Conservation (phyloP, 164 flowering plant genomes). For the Sedum album region DNA sequence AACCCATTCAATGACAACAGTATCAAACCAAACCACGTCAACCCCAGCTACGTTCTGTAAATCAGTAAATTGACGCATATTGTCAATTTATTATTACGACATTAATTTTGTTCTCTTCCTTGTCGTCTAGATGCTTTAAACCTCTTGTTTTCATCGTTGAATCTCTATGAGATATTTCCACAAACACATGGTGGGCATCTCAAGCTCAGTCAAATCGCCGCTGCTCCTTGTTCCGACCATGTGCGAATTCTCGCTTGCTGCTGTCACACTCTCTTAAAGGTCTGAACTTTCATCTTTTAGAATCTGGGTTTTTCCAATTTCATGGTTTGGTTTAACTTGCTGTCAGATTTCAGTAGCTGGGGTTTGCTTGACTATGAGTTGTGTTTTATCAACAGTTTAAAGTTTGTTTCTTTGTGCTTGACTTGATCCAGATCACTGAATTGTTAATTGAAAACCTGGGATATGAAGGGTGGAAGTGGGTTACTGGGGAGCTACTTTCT, state of each 20-base stretch:
- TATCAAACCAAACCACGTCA: background rate
- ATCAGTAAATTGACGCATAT: background rate
- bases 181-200: background rate
- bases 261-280: background rate
- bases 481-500: constrained; percentile 25
- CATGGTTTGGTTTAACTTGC: background rate
- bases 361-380: no score
- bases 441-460: no score
- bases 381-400: no score
- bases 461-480: constrained; percentile 27
- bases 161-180: constrained; percentile 1
- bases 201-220: background rate
- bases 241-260: background rate
- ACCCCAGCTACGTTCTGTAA: background rate
- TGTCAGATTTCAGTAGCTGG: background rate
- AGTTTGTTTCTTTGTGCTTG: background rate
- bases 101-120: background rate
- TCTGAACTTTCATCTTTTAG: background rate
- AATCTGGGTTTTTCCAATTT: background rate
- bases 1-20: background rate
- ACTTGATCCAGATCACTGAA: background rate
- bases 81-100: background rate
- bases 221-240: constrained; percentile 19
- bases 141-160: background rate
- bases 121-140: background rate